These are phyloP conservation scores for Terfezia boudieri DNA, from an alignment of 495 filamentous ascomycete genomes.

Conservation along the genomic window DNA sequence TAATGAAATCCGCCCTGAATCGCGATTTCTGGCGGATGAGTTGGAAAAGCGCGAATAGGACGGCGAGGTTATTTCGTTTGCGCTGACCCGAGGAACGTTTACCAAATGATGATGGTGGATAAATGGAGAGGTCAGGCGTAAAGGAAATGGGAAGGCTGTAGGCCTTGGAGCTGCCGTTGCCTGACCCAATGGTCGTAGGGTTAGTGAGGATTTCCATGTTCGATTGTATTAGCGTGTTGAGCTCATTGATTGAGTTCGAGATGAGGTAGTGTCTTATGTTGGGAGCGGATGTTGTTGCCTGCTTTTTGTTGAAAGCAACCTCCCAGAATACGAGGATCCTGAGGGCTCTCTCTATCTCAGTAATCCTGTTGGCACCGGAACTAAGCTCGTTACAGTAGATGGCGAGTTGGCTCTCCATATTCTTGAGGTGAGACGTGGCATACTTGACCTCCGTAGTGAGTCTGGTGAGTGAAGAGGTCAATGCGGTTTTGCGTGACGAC, in stretches of 20 bases:
- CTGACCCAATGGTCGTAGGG: background rate
- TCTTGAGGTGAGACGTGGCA: conserved; percentile 4
- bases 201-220: conserved; percentile 11
- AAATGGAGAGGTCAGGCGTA: background rate
- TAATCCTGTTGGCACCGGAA: background rate
- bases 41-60: conserved; percentile 20
- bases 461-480: background rate
- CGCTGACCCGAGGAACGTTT: conserved; percentile 21
- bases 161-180: background rate
- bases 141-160: background rate
- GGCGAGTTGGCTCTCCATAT: background rate
- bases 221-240: conserved; percentile 15
- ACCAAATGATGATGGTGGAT: background rate
- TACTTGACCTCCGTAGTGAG: background rate
- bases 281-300: conserved; percentile 1
- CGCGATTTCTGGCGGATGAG: conserved; percentile 12
- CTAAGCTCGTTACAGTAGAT: conserved; percentile 1
- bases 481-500: background rate
- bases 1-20: conserved; percentile 19
- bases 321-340: conserved; percentile 17
- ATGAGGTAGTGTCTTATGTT: conserved; percentile 15
- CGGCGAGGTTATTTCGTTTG: conserved; percentile 20
- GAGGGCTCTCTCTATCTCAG: conserved; percentile 1
- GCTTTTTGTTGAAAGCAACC: conserved; percentile 9
- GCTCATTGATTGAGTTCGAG: conserved; percentile 12